A percentile compares a stretch with the other conserved stretches of the same genome.
Conservation (phyloP, 306 rosid species). For the Begonia peltatifolia region DNA sequence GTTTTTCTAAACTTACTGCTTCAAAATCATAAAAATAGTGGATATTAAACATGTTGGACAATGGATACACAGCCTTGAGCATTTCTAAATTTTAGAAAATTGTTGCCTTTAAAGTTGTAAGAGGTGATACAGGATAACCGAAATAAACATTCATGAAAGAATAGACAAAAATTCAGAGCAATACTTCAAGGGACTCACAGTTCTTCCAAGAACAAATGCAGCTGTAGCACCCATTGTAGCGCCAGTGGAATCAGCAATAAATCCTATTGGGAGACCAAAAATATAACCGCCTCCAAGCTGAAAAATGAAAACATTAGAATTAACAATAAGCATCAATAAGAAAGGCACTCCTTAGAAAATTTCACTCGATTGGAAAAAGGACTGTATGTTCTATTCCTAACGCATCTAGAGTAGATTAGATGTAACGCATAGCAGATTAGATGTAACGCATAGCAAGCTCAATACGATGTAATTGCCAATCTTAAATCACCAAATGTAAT, state of each 20-base stretch:
- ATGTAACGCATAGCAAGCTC: not conserved
- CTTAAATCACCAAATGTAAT: not conserved
- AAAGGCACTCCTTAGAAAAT: not conserved
- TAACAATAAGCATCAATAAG: conserved; percentile 7
- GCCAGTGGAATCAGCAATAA: conserved; percentile 75
- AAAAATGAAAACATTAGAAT: conserved; percentile 9
- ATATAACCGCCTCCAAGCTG: conserved; percentile 96
- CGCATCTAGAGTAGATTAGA: not conserved
- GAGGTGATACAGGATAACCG: not conserved
- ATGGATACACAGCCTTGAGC: too few relatives aligned
- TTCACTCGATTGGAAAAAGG: not conserved
- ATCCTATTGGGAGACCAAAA: conserved; percentile 66
- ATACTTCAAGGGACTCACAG: conserved; percentile 34
- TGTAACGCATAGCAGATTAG: not conserved
- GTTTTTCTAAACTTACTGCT: not conserved
- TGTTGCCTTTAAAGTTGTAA: not conserved
- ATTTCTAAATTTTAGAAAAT: not conserved
- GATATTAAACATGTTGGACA: too few relatives aligned
- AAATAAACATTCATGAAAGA: not conserved
- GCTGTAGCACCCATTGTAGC: conserved; percentile 75
- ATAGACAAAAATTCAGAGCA: not conserved
- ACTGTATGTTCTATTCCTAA: not conserved
- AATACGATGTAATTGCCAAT: too few relatives aligned
- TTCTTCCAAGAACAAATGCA: conserved; percentile 78
- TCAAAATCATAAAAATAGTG: too few relatives aligned